Base-by-base conservation (phyloP, 352 stramenopile species). In the Peronospora belbahrii region DNA sequence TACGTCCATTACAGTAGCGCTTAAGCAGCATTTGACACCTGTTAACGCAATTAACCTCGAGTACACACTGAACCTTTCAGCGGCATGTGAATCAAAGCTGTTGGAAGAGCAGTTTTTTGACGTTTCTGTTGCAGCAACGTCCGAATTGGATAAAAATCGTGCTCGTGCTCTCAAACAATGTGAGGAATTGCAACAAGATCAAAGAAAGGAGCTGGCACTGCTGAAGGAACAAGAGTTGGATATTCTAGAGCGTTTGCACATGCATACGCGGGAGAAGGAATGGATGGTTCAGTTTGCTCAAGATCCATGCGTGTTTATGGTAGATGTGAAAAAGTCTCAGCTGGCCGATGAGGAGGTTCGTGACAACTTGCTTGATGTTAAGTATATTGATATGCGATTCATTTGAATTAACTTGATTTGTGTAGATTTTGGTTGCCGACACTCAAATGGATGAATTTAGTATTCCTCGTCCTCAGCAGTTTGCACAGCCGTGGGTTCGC, bases 401-500 rank as follows among this genome's bases (percentile, higher is more conserved):
- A 27, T 7, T 27, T 27, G 23, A 8, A 7, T 35, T 30, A n/a
- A n/a, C n/a, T n/a, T 46, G 5, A 27, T 35, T 0, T 42, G 17
- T 24, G 13, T 17, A 83, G 68, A 70, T 88, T 47, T 61, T 88
- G 20, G 66, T 56, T 15, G 56, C 62, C 3, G 76, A 88, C 38
- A 64, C 65, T 31, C 8, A 31, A 31, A n/a, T 72, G 5, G 74
- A 88, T 43, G 77, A 88, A 48, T 70, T 74, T 35, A 67, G 43
- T 30, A 55, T 85, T 9, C 77, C 74, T 0, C 65, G 70, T 31
- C 42, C 74, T 4, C 65, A 83, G 13, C 65, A 85, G 43, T 88
- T 88, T 43, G 62, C 62, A 15, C 77, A 88, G 53, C 72, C 74
- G 3, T 88, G 77, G 77, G 74, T 86, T 46, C 72, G 74, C 7